Evolutionary conservation across 148 eudicot genomes (phyloP).

Genomic region (Cornus kousa): DNA sequence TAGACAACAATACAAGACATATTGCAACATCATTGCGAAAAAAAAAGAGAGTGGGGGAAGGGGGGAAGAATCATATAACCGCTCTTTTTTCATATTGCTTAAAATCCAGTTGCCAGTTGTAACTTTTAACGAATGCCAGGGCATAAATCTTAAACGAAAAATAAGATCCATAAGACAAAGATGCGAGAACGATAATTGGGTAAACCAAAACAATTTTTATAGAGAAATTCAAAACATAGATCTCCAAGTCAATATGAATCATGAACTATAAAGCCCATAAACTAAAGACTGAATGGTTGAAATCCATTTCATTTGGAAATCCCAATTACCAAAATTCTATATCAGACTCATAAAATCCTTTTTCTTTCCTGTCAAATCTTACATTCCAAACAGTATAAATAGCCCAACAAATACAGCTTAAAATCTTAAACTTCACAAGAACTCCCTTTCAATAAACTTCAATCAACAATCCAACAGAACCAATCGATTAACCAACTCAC

Average conservation of each 20-base stretch:
- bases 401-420: neutral
- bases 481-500: neutral
- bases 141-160: neutral
- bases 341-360: too few species aligned
- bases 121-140: neutral
- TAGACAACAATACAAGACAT: neutral
- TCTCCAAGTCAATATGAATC: neutral
- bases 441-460: neutral
- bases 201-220: neutral
- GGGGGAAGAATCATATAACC: too few species aligned
- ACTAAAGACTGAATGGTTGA: neutral
- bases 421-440: neutral
- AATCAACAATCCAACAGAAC: too few species aligned
- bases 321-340: neutral
- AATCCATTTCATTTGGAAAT: neutral
- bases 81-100: too few species aligned
- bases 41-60: too few species aligned
- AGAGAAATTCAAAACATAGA: neutral
- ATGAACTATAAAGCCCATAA: neutral
- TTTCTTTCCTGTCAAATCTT: neutral
- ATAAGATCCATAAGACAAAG: neutral
- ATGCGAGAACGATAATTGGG: neutral
- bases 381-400: neutral
- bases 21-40: too few species aligned
- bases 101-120: too few species aligned